Conservation (phyloP, 2,329 filamentous ascomycete species). For the Apiospora koreana region DNA sequence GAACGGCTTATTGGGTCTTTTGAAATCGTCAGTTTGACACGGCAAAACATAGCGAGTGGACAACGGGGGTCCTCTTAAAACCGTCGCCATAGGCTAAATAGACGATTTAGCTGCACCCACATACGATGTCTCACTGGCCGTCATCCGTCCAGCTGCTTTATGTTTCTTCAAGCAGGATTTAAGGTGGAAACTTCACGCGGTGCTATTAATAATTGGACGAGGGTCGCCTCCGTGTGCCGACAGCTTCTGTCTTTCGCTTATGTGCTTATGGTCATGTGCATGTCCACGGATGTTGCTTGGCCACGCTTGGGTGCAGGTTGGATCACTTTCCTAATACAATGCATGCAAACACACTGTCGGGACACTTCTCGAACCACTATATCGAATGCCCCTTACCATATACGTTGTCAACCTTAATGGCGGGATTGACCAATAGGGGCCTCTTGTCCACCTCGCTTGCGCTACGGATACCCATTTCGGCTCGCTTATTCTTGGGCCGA, state of each 20-base stretch:
- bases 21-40: not conserved
- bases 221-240: not conserved
- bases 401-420: not conserved
- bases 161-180: not conserved
- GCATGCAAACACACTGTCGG: not conserved
- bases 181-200: not conserved
- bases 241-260: not conserved
- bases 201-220: not conserved
- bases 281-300: not conserved
- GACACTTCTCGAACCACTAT: not conserved
- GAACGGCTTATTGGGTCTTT: not conserved
- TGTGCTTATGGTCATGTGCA: not conserved
- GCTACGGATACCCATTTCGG: not conserved
- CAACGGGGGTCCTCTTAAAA: not conserved
- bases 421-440: not conserved
- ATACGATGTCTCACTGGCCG: not conserved
- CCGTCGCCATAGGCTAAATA: slow-evolving; percentile 1
- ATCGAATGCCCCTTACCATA: not conserved
- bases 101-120: not conserved
- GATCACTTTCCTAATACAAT: not conserved
- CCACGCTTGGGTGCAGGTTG: not conserved
- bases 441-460: not conserved
- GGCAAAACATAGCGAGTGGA: not conserved
- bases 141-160: not conserved
- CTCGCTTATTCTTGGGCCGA: not conserved